phyloP scores from a whole-genome alignment of 805 yeast species.

The Nakazawaea sp. region DNA sequence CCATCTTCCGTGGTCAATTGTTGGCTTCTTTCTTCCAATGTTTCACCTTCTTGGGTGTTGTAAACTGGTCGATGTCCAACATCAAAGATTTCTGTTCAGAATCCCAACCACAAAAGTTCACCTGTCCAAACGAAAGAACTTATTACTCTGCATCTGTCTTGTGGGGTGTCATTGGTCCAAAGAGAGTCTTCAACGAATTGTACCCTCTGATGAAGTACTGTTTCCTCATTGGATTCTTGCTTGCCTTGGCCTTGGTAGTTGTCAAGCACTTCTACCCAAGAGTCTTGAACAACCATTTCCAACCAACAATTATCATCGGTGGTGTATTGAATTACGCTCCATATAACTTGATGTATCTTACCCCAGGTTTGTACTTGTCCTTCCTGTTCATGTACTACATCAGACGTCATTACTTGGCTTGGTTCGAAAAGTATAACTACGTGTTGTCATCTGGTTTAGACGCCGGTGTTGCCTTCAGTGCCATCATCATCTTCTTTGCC shows the following conservation, averaged over 20 bases:
- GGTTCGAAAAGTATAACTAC: slow-evolving; percentile 54
- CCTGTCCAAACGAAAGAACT: slow-evolving; percentile 32
- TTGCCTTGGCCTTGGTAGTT: slow-evolving; percentile 23
- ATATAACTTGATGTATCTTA: slow-evolving; percentile 37
- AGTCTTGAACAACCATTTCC: slow-evolving; percentile 28
- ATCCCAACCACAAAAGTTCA: slow-evolving; percentile 30
- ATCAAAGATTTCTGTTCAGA: slow-evolving; percentile 26
- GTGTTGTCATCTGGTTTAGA: slow-evolving; percentile 49
- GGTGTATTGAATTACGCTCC: slow-evolving; percentile 45
- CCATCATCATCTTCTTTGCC: slow-evolving; percentile 47
- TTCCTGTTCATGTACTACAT: slow-evolving; percentile 43
- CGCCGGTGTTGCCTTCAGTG: slow-evolving; percentile 58
- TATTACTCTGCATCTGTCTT: slow-evolving; percentile 38
- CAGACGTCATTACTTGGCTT: slow-evolving; percentile 37
- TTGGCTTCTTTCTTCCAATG: slow-evolving; percentile 24
- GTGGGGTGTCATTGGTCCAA: slow-evolving; percentile 11
- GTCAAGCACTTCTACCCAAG: slow-evolving; percentile 19
- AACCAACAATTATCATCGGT: slow-evolving; percentile 46
- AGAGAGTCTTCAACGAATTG: slow-evolving; percentile 28
- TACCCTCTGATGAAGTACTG: slow-evolving; percentile 61
- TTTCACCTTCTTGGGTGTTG: slow-evolving; percentile 23
- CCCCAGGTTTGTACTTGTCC: slow-evolving; percentile 30
- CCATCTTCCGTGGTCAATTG: slow-evolving; percentile 43
- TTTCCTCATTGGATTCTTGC: slow-evolving; percentile 34
- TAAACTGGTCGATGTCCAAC: slow-evolving; percentile 29